Evolutionary conservation across 495 filamentous ascomycete species (phyloP).

Genomic region (Talaromyces adpressus): DNA sequence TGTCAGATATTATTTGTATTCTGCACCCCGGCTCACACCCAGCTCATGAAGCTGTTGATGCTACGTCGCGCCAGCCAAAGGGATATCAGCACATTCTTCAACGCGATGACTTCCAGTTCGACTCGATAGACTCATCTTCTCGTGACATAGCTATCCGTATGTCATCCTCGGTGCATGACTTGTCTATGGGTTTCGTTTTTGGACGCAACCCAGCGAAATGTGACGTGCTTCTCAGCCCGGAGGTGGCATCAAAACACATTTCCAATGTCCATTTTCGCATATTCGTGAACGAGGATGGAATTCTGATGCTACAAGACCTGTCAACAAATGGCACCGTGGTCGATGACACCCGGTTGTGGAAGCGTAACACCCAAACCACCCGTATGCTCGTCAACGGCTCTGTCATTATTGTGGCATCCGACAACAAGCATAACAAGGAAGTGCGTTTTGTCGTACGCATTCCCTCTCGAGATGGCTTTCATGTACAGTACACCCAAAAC

Average conservation of each 20-base stretch:
- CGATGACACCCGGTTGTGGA: conserved; percentile 56
- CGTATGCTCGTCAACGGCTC: conserved; percentile 66
- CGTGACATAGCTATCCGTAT: conserved; percentile 74
- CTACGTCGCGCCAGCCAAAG: conserved; percentile 23
- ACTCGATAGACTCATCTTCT: conserved; percentile 35
- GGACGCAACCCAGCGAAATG: conserved; percentile 65
- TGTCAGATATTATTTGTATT: conserved; percentile 83
- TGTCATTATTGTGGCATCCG: conserved; percentile 61
- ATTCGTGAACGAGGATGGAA: conserved; percentile 67
- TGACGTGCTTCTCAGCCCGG: conserved; percentile 60
- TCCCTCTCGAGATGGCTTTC: conserved; percentile 57
- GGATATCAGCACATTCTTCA: conserved; percentile 56
- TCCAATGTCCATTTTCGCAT: conserved; percentile 93
- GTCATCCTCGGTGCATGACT: conserved; percentile 60
- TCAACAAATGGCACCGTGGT: conserved; percentile 93
- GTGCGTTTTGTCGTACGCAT: conserved; percentile 82
- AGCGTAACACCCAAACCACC: conserved; percentile 33
- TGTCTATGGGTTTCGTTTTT: conserved; percentile 68
- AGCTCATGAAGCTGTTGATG: conserved; percentile 60
- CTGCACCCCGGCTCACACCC: conserved; percentile 70
- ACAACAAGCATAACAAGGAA: conserved; percentile 33
- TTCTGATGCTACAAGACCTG: conserved; percentile 83
- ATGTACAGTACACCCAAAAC: conserved; percentile 53
- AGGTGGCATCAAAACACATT: conserved; percentile 50
- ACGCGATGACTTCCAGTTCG: conserved; percentile 28